Conservation (phyloP, 148 eudicot genomes). For the Cornus kousa region DNA sequence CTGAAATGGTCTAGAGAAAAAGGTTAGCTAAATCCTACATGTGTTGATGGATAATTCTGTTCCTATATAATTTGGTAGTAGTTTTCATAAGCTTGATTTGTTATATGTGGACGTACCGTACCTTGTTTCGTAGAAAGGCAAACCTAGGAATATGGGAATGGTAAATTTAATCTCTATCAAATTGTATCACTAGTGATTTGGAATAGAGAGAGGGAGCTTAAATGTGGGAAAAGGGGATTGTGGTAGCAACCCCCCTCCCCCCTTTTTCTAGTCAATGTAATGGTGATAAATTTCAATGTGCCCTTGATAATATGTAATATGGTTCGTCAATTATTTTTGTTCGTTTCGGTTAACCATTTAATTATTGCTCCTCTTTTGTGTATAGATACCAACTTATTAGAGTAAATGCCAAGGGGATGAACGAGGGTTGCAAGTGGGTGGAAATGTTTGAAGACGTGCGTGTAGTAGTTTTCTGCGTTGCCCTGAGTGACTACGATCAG, state of each 20-base stretch:
- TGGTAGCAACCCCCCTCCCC: background rate
- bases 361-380: background rate
- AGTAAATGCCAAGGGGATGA: slow-evolving; percentile 87
- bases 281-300: background rate
- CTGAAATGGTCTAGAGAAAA: too few species aligned
- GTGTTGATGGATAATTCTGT: background rate
- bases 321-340: background rate
- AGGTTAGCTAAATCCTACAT: too few species aligned
- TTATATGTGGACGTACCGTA: too few species aligned
- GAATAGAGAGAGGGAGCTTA: background rate
- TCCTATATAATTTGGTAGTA: background rate
- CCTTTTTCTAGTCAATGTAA: background rate
- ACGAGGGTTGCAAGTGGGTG: slow-evolving; percentile 96
- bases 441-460: slow-evolving; percentile 98
- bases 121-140: too few species aligned
- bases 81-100: background rate
- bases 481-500: slow-evolving; percentile 90
- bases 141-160: too few species aligned
- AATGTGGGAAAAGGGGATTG: background rate
- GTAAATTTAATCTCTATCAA: too few species aligned
- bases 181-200: background rate
- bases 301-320: background rate
- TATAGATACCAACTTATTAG: slow-evolving; percentile 83
- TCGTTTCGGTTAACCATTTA: background rate
- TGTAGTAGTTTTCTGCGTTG: slow-evolving; percentile 67